These are phyloP conservation scores for Echria macrotheca DNA, from an alignment of 495 filamentous ascomycete genomes.

Conservation along the genomic window DNA sequence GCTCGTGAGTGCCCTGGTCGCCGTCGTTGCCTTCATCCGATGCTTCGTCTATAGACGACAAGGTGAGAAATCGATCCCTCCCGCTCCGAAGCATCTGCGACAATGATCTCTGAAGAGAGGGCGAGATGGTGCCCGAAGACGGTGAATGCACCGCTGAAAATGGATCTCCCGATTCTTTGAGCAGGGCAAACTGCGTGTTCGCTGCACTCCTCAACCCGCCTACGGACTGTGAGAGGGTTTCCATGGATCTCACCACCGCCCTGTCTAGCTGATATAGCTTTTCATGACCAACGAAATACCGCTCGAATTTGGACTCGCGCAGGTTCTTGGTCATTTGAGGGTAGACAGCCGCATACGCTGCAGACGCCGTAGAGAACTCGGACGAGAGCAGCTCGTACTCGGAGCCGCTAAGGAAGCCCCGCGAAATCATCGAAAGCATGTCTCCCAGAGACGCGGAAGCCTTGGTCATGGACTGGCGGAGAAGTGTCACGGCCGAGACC, in stretches of 20 bases:
- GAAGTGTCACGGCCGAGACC: slow-evolving; percentile 67
- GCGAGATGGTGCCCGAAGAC: slow-evolving; percentile 25
- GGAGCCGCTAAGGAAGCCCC: slow-evolving; percentile 77
- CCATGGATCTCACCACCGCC: slow-evolving; percentile 76
- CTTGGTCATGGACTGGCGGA: slow-evolving; percentile 69
- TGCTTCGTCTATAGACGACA: slow-evolving; percentile 63
- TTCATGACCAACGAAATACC: slow-evolving; percentile 79
- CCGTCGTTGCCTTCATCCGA: slow-evolving; percentile 55
- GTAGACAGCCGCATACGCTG: slow-evolving; percentile 64
- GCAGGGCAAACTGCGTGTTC: slow-evolving; percentile 76
- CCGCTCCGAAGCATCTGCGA: slow-evolving; percentile 28
- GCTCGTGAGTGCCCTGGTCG: slow-evolving; percentile 7
- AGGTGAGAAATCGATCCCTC: slow-evolving; percentile 26
- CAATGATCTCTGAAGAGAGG: slow-evolving; percentile 25
- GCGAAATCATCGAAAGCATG: slow-evolving; percentile 77
- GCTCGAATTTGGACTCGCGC: slow-evolving; percentile 83
- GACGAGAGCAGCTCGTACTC: slow-evolving; percentile 66
- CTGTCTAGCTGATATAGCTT: slow-evolving; percentile 74
- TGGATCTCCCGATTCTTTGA: slow-evolving; percentile 51
- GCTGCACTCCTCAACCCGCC: slow-evolving; percentile 89
- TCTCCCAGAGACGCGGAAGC: slow-evolving; percentile 72
- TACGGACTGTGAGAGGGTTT: slow-evolving; percentile 81
- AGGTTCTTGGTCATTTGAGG: slow-evolving; percentile 71
- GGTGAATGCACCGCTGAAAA: slow-evolving; percentile 27
- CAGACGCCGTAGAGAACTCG: slow-evolving; percentile 60